phyloP scores from a whole-genome alignment of 768 basidiomycete species.

The Strobilomyces echinocephalus region DNA sequence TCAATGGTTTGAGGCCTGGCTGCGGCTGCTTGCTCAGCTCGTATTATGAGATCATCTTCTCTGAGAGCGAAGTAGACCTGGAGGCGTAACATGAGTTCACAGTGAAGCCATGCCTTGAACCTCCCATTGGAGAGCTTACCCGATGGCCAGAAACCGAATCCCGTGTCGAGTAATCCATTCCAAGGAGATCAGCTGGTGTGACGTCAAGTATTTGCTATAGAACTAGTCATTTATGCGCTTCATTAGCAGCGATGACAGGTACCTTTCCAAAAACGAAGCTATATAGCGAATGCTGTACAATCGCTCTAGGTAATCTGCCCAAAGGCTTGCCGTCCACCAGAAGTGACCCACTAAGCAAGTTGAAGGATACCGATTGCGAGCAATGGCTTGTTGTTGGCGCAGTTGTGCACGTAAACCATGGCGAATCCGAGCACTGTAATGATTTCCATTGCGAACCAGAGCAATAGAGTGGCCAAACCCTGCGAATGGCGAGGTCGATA shows the following conservation, averaged over 20 bases:
- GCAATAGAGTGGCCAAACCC: conserved; percentile 25
- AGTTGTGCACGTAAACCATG: conserved; percentile 24
- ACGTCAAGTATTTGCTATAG: conserved; percentile 15
- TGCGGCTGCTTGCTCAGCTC: conserved; percentile 5
- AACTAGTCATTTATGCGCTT: neutral
- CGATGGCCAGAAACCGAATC: conserved; percentile 13
- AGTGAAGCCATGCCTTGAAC: neutral
- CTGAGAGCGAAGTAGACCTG: conserved; percentile 21
- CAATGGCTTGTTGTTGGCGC: neutral
- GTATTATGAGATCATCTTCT: conserved; percentile 2
- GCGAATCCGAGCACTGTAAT: conserved; percentile 8
- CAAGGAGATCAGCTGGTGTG: conserved; percentile 14
- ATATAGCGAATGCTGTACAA: conserved; percentile 20
- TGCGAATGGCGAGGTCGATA: conserved; percentile 14
- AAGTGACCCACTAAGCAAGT: conserved; percentile 24
- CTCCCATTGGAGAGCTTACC: conserved; percentile 5
- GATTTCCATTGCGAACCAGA: conserved; percentile 20
- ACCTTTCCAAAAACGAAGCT: conserved; percentile 20
- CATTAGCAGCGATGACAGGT: neutral
- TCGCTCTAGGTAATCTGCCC: conserved; percentile 18
- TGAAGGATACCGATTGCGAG: conserved; percentile 21
- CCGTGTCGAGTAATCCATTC: conserved; percentile 25
- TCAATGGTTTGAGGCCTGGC: conserved; percentile 7
- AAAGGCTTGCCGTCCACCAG: conserved; percentile 27
- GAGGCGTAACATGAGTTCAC: neutral